These are phyloP conservation scores for Tympanopsis confertula DNA, from an alignment of 2,329 filamentous ascomycete species.

Conservation along the genomic window DNA sequence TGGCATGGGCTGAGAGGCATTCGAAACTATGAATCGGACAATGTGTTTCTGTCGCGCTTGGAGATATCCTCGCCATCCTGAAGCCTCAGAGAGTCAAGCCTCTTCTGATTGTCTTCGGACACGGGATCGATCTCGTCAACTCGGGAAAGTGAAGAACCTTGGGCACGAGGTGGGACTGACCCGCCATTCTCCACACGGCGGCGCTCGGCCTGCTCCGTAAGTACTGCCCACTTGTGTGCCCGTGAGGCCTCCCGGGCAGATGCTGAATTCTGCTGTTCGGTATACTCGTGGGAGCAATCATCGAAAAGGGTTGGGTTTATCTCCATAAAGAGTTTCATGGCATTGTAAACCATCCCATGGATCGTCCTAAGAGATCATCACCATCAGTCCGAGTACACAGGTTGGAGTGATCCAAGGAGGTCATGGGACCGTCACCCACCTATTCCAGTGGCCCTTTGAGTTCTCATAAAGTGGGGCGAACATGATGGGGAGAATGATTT, in stretches of 20 bases:
- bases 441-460: slow-evolving; percentile 97
- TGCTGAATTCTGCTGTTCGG: slow-evolving; percentile 86
- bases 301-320: slow-evolving; percentile 98
- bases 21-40: no score
- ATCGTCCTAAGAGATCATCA: slow-evolving; percentile 62
- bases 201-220: slow-evolving; percentile 69
- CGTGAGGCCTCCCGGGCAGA: slow-evolving; percentile 72
- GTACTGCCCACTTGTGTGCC: slow-evolving; percentile 78
- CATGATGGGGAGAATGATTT: slow-evolving; percentile 98
- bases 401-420: not conserved
- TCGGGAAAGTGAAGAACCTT: slow-evolving; percentile 29
- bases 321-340: slow-evolving; percentile 99
- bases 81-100: slow-evolving; percentile 79
- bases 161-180: slow-evolving; percentile 20
- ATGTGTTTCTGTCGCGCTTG: no score
- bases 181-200: slow-evolving; percentile 36
- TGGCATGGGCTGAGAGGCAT: no score
- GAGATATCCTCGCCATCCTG: slow-evolving; percentile 75
- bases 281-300: slow-evolving; percentile 96
- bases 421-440: slow-evolving; percentile 40
- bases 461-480: slow-evolving; percentile 97
- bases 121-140: slow-evolving; percentile 70
- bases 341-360: slow-evolving; percentile 98
- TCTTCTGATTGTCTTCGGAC: slow-evolving; percentile 73
- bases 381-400: slow-evolving; percentile 5